A percentile compares a stretch with the other conserved stretches of the same genome.
phyloP scores from a whole-genome alignment of 192 early-diverging fungal genomes.

The Entomortierella beljakovae region DNA sequence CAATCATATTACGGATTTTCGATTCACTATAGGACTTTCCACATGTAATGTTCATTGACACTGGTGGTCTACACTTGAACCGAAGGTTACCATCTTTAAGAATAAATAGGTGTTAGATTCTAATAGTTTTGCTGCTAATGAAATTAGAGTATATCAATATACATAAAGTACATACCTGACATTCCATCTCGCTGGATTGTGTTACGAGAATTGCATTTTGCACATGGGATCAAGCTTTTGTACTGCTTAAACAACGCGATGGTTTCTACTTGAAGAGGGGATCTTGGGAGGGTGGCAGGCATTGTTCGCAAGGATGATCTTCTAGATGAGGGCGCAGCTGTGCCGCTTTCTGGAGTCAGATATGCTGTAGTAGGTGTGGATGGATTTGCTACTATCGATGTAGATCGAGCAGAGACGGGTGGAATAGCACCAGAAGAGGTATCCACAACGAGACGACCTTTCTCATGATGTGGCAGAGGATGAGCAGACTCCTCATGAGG shows the following conservation, averaged over 20 bases:
- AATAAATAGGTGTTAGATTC: constrained; percentile 2
- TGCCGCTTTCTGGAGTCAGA: constrained; percentile 22
- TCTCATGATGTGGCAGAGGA: neutral
- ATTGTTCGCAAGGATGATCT: constrained; percentile 26
- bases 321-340: constrained; percentile 17
- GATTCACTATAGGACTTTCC: constrained; percentile 45
- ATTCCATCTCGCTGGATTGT: constrained; percentile 49
- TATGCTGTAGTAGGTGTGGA: constrained; percentile 20
- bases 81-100: constrained; percentile 36
- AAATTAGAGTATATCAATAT: neutral
- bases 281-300: constrained; percentile 31
- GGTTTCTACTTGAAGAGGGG: constrained; percentile 35
- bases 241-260: constrained; percentile 45
- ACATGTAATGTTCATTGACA: constrained; percentile 41
- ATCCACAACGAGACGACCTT: constrained; percentile 20
- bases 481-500: constrained; percentile 1
- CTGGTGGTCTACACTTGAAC: constrained; percentile 43
- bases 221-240: constrained; percentile 31
- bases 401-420: neutral
- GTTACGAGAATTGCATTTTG: constrained; percentile 41
- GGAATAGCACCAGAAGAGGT: constrained; percentile 15
- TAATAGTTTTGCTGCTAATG: neutral
- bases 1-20: constrained; percentile 48
- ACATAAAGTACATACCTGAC: constrained; percentile 18
- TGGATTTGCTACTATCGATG: constrained; percentile 3